A percentile compares a stretch with the other conserved stretches of the same genome.
These are phyloP conservation scores for Saccharomycopsis oosterbeekiorum DNA, from an alignment of 805 yeast species.

Conservation along the genomic window DNA sequence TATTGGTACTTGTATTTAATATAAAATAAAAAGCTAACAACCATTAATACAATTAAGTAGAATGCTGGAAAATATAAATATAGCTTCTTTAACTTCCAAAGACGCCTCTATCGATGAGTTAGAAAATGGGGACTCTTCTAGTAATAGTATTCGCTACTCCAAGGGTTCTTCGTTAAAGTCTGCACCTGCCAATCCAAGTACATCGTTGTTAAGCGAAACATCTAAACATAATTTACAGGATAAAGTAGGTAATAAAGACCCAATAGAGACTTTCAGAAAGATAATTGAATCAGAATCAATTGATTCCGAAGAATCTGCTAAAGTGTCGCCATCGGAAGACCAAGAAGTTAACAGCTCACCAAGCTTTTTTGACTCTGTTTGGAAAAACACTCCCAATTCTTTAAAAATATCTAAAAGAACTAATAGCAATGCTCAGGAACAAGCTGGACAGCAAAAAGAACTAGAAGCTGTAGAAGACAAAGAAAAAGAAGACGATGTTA, in stretches of 20 bases:
- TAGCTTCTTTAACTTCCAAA: not conserved
- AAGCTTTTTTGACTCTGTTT: conserved; percentile 13
- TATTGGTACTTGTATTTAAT: not conserved
- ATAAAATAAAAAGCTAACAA: not conserved
- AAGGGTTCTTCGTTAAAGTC: not conserved
- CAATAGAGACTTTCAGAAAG: not conserved
- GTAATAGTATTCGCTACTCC: not conserved
- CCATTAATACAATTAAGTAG: not conserved
- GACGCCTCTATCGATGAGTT: not conserved
- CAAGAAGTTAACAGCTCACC: not conserved
- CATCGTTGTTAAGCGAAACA: not conserved
- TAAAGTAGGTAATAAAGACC: not conserved
- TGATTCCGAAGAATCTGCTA: not conserved
- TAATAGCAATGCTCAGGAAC: not conserved
- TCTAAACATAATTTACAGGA: not conserved
- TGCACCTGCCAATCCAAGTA: not conserved
- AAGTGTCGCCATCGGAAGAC: not conserved
- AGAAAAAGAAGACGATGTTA: not conserved
- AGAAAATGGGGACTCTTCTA: not conserved
- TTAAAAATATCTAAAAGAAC: not conserved
- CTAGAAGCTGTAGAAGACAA: not conserved
- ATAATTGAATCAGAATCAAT: not conserved
- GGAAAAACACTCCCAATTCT: conserved; percentile 12
- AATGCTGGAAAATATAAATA: not conserved
- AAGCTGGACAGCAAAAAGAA: not conserved